Evolutionary conservation across 208 protist genomes (phyloP).

Genomic region (Trichomonas gallinae): DNA sequence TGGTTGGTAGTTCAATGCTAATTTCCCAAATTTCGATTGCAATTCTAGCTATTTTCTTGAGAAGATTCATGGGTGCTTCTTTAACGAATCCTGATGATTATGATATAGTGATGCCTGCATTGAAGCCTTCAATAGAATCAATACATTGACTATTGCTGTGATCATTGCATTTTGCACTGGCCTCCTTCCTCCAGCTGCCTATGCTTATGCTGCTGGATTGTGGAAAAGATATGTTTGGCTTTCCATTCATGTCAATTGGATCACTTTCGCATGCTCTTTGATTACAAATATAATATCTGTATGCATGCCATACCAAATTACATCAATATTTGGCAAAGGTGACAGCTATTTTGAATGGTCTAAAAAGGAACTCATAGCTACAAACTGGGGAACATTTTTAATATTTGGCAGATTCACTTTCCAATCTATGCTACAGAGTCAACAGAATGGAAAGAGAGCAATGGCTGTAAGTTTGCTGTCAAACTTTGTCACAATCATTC

Average conservation of each 20-base stretch:
- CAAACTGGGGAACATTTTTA: background rate
- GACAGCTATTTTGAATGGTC: background rate
- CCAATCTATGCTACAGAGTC: too few species aligned
- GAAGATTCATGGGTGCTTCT: background rate
- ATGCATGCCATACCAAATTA: background rate
- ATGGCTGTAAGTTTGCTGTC: too few species aligned
- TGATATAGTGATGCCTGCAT: background rate
- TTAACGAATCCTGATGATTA: background rate
- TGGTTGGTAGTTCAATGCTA: background rate
- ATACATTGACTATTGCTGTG: background rate
- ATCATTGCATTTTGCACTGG: background rate
- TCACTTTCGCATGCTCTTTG: background rate
- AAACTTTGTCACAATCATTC: too few species aligned
- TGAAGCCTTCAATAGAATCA: background rate
- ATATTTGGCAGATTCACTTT: background rate
- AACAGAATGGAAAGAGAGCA: too few species aligned
- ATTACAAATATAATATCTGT: background rate
- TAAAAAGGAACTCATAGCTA: background rate
- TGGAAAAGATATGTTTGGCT: background rate
- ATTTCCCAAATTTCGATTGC: background rate
- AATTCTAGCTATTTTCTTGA: background rate
- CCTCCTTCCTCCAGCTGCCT: background rate
- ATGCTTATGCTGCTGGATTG: background rate
- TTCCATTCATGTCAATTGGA: background rate
- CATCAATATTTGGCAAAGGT: background rate